These are phyloP conservation scores for Brassica balearica DNA, from an alignment of 441 rosid genomes.

Conservation along the genomic window DNA sequence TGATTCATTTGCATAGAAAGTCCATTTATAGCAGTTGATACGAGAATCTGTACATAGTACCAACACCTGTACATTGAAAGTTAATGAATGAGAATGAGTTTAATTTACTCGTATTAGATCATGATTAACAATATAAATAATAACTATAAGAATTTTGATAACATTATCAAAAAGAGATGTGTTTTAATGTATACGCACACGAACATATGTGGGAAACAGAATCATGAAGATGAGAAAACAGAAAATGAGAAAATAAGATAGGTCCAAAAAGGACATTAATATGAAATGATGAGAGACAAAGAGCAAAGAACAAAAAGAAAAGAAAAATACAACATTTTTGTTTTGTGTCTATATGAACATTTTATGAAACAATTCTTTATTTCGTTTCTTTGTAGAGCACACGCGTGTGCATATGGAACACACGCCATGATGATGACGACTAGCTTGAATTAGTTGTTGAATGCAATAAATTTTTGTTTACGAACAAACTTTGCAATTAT, in stretches of 20 bases:
- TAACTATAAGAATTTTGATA: too few relatives aligned
- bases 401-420: conserved; percentile 35
- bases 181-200: neutral
- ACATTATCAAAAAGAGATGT: too few relatives aligned
- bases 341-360: conserved; percentile 27
- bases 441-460: neutral
- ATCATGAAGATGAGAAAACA: conserved; percentile 34
- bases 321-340: conserved; percentile 17
- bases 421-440: conserved; percentile 1
- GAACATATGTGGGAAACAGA: conserved; percentile 42
- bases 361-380: conserved; percentile 20
- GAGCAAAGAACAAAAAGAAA: conserved; percentile 20
- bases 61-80: too few relatives aligned
- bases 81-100: too few relatives aligned
- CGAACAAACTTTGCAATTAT: neutral
- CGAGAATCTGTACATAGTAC: too few relatives aligned
- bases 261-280: conserved; percentile 41
- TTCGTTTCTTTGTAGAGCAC: conserved; percentile 34
- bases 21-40: too few relatives aligned
- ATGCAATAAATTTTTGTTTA: conserved; percentile 30
- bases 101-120: neutral
- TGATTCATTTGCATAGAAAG: too few relatives aligned
- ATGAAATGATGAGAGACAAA: conserved; percentile 31
- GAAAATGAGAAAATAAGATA: conserved; percentile 9
- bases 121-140: too few relatives aligned